Evolutionary conservation across 495 filamentous ascomycete genomes (phyloP), one percentile per base, ranked within the genome.

Genomic region (Penicillium ochrochloron): DNA sequence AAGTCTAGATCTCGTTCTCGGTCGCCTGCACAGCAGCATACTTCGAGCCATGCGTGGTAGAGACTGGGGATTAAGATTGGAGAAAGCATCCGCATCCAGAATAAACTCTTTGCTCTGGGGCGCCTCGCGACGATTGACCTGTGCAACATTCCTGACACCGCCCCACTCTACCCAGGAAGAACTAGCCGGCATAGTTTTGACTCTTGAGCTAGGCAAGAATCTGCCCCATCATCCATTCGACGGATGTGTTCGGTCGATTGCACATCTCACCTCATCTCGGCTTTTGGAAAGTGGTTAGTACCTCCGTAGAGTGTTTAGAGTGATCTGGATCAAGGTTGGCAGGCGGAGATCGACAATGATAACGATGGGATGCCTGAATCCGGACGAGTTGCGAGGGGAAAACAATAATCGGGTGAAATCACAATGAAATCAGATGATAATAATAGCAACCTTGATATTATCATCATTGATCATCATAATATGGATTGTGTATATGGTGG

Each of bases 91-190:
- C 12, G 44, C 44, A n/a, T 25, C 44, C 12, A 48, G 44, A 48
- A 48, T 48, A 48, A 48, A 48, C 44, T 48, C 44, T 48, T 48
- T 48, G 11, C 44, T 10, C 41, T 44, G 27, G 11, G 19, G 59
- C 14, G 27, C 15, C 7, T 62, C 56, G 21, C 46, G 19, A 39
- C 51, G 39, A 52, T 61, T 59, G 64, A 64, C 57, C 66, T 63
- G 66, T 72, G 52, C 57, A 50, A 63, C 51, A 69, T 70, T 44
- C 34, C 12, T 65, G 62, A 57, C 33, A 39, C 17, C 4, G 29
- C 53, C 34, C 68, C 57, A 34, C 35, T 37, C 33, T 42, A 39
- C 59, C 14, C 31, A 35, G 29, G 31, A 48, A 48, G 44, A 25
- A 48, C 52, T 54, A 48, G 48, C 27, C 42, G 29, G 53, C 19